phyloP scores from a whole-genome alignment of 345 rosid genomes.

The Hypericum perforatum region DNA sequence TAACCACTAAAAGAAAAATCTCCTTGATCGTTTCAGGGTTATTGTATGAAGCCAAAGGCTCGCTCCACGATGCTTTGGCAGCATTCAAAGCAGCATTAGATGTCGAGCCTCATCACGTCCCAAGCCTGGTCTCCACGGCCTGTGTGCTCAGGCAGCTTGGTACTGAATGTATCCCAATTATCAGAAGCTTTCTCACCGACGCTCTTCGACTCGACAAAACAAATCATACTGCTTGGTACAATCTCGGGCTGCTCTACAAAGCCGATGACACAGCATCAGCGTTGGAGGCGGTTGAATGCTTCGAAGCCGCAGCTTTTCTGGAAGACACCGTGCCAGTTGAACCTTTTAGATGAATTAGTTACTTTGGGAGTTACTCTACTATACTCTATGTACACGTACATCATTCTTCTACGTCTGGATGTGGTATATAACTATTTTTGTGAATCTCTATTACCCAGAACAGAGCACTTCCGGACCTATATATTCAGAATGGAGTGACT shows the following conservation, averaged over 20 bases:
- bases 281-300: conserved; percentile 47
- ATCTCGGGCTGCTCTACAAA: conserved; percentile 48
- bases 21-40: conserved; percentile 22
- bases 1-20: too few species aligned
- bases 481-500: too few species aligned
- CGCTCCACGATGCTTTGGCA: conserved; percentile 34
- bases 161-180: conserved; percentile 22
- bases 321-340: conserved; percentile 49
- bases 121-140: conserved; percentile 48
- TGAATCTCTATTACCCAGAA: too few species aligned
- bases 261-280: conserved; percentile 24
- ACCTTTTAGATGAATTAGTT: conserved; percentile 39
- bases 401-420: too few species aligned
- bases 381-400: too few species aligned
- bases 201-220: conserved; percentile 45
- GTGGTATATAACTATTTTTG: too few species aligned
- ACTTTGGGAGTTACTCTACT: too few species aligned
- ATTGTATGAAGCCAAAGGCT: conserved; percentile 38
- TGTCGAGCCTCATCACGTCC: conserved; percentile 43
- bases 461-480: too few species aligned
- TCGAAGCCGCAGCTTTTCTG: conserved; percentile 47
- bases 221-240: conserved; percentile 48
- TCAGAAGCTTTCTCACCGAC: conserved; percentile 41
- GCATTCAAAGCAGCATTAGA: conserved; percentile 42
- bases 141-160: conserved; percentile 33